These are phyloP conservation scores for Blastobotrys illinoisensis DNA, from an alignment of 1,139 yeast genomes.

Conservation along the genomic window DNA sequence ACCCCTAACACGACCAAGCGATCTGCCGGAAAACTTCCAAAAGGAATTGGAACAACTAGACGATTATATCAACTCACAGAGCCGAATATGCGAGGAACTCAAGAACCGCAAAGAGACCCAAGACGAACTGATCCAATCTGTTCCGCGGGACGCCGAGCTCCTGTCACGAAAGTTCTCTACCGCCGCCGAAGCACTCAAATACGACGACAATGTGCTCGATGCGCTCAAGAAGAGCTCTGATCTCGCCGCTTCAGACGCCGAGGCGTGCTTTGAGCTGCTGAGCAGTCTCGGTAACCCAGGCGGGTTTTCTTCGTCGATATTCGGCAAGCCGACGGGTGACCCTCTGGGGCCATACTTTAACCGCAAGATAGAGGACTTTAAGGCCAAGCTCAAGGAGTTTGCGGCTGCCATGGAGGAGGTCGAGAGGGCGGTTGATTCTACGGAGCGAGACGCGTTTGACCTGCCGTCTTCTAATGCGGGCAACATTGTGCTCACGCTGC, in stretches of 20 bases:
- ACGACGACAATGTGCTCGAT: constrained; percentile 53
- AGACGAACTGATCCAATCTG: constrained; percentile 63
- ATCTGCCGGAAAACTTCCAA: constrained; percentile 69
- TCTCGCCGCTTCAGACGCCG: constrained; percentile 49
- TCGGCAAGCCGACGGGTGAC: constrained; percentile 42
- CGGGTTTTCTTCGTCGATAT: constrained; percentile 14
- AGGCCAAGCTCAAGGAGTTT: constrained; percentile 59
- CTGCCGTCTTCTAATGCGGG: constrained; percentile 34
- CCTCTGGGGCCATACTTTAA: constrained; percentile 57
- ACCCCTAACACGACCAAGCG: constrained; percentile 83
- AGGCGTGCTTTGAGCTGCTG: constrained; percentile 59
- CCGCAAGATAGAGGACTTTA: constrained; percentile 46
- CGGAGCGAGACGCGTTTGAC: constrained; percentile 51
- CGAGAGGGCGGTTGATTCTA: constrained; percentile 68
- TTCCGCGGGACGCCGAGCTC: constrained; percentile 80
- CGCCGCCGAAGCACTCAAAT: constrained; percentile 63
- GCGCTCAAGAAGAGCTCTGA: constrained; percentile 40
- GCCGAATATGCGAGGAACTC: constrained; percentile 72
- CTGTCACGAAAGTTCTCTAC: constrained; percentile 58
- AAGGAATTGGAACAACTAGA: constrained; percentile 79
- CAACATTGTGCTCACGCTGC: constrained; percentile 58
- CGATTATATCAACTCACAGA: constrained; percentile 77
- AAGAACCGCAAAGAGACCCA: constrained; percentile 61
- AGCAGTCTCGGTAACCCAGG: constrained; percentile 54
- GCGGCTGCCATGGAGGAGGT: constrained; percentile 61